phyloP scores from a whole-genome alignment of 352 stramenopile species.

The Lagenidium giganteum region DNA sequence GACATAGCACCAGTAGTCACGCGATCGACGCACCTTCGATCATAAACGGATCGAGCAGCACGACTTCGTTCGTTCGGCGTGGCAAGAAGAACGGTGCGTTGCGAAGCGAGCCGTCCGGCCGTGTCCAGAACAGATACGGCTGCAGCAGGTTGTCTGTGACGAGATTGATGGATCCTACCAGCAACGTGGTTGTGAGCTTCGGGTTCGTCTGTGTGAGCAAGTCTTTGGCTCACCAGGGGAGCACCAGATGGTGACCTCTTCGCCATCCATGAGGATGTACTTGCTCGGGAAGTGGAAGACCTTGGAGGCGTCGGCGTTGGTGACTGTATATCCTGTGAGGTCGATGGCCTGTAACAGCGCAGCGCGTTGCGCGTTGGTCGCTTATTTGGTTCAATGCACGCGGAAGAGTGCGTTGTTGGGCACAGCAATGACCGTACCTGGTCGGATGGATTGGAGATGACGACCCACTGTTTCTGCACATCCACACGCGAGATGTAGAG shows the following conservation, averaged over 20 bases:
- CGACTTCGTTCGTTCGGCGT: conserved; percentile 43
- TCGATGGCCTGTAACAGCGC: conserved; percentile 32
- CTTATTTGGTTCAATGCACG: background rate
- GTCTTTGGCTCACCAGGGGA: conserved; percentile 41
- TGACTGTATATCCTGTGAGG: conserved; percentile 59
- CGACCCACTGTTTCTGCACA: conserved; percentile 70
- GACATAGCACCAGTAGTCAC: too few relatives aligned
- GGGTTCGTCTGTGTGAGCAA: too few relatives aligned
- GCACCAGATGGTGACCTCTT: conserved; percentile 82
- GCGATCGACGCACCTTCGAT: conserved; percentile 43
- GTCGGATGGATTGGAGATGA: conserved; percentile 79
- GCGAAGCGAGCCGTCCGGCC: conserved; percentile 43
- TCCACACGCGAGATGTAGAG: conserved; percentile 80
- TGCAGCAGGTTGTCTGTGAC: conserved; percentile 73
- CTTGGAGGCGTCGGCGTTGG: conserved; percentile 31
- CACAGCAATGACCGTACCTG: conserved; percentile 12
- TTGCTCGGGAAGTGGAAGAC: conserved; percentile 59
- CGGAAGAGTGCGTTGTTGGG: background rate
- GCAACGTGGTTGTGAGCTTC: too few relatives aligned
- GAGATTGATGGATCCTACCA: conserved; percentile 36
- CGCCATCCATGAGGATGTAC: conserved; percentile 69
- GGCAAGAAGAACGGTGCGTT: conserved; percentile 54
- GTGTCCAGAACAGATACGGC: conserved; percentile 82
- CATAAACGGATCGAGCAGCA: conserved; percentile 70
- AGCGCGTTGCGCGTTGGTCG: too few relatives aligned